A percentile compares a stretch with the other conserved stretches of the same genome.
Conservation (phyloP, 495 filamentous ascomycete genomes). For the Penicillium macrosclerotiorum region DNA sequence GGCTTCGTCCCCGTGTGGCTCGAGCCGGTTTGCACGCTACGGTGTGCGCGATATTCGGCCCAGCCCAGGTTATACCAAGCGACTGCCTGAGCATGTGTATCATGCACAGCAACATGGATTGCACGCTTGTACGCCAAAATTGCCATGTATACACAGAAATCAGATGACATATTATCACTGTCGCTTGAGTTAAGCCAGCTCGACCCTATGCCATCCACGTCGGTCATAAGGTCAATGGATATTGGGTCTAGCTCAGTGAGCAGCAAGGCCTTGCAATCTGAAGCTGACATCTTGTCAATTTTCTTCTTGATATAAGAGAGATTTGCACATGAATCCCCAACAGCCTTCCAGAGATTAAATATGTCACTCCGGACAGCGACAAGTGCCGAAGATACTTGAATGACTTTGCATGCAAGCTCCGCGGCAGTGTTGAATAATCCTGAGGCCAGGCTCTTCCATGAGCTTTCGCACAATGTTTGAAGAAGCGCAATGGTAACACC, state of each 20-base stretch:
- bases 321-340: constrained; percentile 84
- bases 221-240: constrained; percentile 60
- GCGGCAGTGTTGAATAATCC: constrained; percentile 81
- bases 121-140: constrained; percentile 88
- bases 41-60: constrained; percentile 81
- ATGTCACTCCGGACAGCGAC: constrained; percentile 56
- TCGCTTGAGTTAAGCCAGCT: constrained; percentile 46
- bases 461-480: constrained; percentile 81
- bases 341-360: constrained; percentile 93
- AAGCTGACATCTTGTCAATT: constrained; percentile 54
- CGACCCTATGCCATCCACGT: constrained; percentile 67
- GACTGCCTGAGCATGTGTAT: constrained; percentile 88
- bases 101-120: constrained; percentile 67
- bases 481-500: constrained; percentile 84
- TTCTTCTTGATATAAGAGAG: constrained; percentile 75
- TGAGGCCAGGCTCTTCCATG: constrained; percentile 70
- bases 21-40: constrained; percentile 49
- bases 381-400: constrained; percentile 53
- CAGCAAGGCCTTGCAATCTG: constrained; percentile 55
- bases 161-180: constrained; percentile 37
- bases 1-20: constrained; percentile 36
- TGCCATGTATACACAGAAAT: constrained; percentile 56
- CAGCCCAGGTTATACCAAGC: constrained; percentile 97
- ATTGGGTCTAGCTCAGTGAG: constrained; percentile 45
- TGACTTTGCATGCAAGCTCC: constrained; percentile 59